Base-by-base conservation (phyloP, 208 protist species). In the Leishmania amazonensis region DNA sequence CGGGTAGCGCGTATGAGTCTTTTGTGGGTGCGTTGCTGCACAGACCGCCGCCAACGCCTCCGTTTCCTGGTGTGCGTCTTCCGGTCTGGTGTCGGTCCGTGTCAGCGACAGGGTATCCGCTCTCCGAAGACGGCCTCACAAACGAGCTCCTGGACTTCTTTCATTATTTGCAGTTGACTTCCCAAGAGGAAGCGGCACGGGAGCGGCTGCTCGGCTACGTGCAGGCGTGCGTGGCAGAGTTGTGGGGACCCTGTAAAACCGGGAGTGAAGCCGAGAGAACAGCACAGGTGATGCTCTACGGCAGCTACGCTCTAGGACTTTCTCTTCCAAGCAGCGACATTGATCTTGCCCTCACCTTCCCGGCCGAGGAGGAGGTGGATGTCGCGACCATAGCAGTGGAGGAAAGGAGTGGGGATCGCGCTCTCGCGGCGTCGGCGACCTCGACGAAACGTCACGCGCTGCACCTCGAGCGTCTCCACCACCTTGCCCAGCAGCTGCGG, bases 241-340 rank as follows among this genome's bases (percentile, higher is more conserved):
- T 92, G 60, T 92, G 89, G 87, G 71, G 62, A 6, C 24, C 71
- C 35, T n/a, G 21, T 11, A 40, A 21, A 13, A 35, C 35, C 3
- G 68, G 13, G 35, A 6, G 72, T 31, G 19, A 54, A 28, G 24
- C 68, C 0, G 40, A 7, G 38, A 38, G 42, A 62, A 64, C 54
- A 38, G 78, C 78, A 57, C 58, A 81, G n/a, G 78, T 93, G 64
- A 60, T 89, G n/a, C 81, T 92, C 8, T 91, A 93, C 67, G 91
- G 91, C 74, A 92, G 89, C 78, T 93, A 88, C 51, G 88, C 88
- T 31, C 81, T 95, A 28, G 91, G 84, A 38, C 78, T 95, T 47
- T 91, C 91, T n/a, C 71, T 91, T 21, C 85, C 87, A n/a, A 79
- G 80, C 68, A 91, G 87, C 54, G 91, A 95, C 72, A 81, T 93